phyloP scores from a whole-genome alignment of 2,329 filamentous ascomycete genomes.

The Colletotrichum camelliae region DNA sequence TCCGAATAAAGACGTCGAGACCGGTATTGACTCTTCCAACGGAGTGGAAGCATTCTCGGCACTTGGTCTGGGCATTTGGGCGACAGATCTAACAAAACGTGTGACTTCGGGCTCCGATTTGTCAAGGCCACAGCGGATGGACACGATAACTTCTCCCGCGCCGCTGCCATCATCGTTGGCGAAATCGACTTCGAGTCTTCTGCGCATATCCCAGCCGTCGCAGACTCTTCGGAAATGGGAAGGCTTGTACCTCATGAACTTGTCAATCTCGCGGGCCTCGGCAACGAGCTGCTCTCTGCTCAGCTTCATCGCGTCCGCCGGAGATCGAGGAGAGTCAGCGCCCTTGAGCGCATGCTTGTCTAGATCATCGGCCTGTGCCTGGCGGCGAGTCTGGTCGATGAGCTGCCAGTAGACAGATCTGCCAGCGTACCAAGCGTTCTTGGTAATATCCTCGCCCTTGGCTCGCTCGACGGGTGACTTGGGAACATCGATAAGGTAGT shows the following conservation, averaged over 20 bases:
- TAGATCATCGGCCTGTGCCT: conserved; percentile 74
- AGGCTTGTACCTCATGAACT: conserved; percentile 74
- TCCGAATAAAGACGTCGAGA: conserved; percentile 34
- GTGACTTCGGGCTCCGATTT: conserved; percentile 54
- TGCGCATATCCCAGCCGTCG: conserved; percentile 90
- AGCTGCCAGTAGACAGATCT: conserved; percentile 82
- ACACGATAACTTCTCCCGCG: conserved; percentile 77
- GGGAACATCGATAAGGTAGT: conserved; percentile 79
- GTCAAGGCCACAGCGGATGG: conserved; percentile 75
- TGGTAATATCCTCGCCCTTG: conserved; percentile 61
- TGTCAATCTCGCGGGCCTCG: conserved; percentile 83
- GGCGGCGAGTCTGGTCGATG: conserved; percentile 77
- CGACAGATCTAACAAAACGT: conserved; percentile 46
- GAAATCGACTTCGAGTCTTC: conserved; percentile 87
- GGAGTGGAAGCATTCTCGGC: not conserved
- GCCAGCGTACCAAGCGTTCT: conserved; percentile 80
- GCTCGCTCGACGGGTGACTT: conserved; percentile 53
- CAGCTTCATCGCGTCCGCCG: conserved; percentile 75
- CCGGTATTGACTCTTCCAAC: not conserved
- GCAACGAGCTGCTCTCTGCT: conserved; percentile 72
- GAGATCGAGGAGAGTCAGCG: conserved; percentile 82
- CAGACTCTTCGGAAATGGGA: conserved; percentile 80
- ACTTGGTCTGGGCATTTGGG: not conserved
- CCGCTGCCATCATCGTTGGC: conserved; percentile 77
- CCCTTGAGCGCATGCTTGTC: conserved; percentile 71